Conservation (phyloP, 371 early-diverging fungal species). For the Mucor plumbeus region DNA sequence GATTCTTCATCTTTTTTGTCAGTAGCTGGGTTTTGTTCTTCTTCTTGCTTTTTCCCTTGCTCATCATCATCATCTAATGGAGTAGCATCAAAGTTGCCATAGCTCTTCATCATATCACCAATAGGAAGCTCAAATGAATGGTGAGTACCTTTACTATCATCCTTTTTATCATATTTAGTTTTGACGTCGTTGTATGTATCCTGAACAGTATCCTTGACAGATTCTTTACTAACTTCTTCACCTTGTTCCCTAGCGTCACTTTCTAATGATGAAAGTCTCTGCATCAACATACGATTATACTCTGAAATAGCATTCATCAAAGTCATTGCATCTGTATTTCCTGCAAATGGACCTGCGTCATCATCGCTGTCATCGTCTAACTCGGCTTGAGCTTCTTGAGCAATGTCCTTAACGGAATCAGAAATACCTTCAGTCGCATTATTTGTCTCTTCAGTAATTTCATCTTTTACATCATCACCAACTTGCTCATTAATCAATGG, state of each 20-base stretch:
- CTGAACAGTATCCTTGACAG: slow-evolving; percentile 12
- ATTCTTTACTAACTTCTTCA: slow-evolving; percentile 6
- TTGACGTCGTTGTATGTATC: slow-evolving; percentile 15
- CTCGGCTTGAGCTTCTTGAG: background rate
- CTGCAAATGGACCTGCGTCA: background rate
- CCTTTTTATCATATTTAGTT: slow-evolving; percentile 14
- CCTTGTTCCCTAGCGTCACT: background rate
- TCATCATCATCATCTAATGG: slow-evolving; percentile 7
- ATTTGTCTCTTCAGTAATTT: background rate
- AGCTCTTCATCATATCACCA: slow-evolving; percentile 25
- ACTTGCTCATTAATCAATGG: background rate
- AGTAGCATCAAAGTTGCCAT: slow-evolving; percentile 16
- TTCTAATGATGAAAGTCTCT: slow-evolving; percentile 14
- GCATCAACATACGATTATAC: slow-evolving; percentile 25
- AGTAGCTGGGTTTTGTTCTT: background rate
- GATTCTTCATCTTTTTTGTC: slow-evolving; percentile 20
- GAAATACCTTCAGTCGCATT: background rate
- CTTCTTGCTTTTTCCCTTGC: background rate
- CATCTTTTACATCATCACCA: background rate
- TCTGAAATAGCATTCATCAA: slow-evolving; percentile 33
- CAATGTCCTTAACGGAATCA: background rate
- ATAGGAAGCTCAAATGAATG: slow-evolving; percentile 33
- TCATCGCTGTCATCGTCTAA: slow-evolving; percentile 9
- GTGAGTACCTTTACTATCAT: slow-evolving; percentile 13
- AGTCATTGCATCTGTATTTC: slow-evolving; percentile 17